Conservation (phyloP, 1,284 basidiomycete species). For the Jaminaea rosea region DNA sequence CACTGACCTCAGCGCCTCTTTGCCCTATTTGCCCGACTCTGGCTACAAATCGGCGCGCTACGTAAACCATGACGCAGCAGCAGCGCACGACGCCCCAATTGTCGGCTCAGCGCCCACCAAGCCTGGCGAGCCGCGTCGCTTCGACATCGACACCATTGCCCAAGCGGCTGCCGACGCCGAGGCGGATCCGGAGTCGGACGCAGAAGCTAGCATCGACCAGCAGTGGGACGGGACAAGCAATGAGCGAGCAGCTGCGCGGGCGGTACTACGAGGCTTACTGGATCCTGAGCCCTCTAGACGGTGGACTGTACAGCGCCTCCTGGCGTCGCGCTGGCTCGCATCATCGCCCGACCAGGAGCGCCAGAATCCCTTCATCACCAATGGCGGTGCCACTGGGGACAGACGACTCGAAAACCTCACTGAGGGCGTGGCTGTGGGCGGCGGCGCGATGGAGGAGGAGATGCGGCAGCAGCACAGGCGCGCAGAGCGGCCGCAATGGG, state of each 20-base stretch:
- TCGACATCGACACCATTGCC: conserved; percentile 25
- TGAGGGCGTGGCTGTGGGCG: too few species aligned
- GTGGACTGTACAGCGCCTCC: conserved; percentile 30
- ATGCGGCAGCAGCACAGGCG: background rate
- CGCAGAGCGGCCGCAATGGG: background rate
- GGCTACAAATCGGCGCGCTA: conserved; percentile 8
- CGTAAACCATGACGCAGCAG: conserved; percentile 1
- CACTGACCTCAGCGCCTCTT: conserved; percentile 24
- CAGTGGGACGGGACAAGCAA: conserved; percentile 26
- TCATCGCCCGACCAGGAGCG: background rate
- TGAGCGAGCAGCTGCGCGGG: conserved; percentile 28
- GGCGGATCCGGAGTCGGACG: conserved; percentile 29
- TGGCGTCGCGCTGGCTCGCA: conserved; percentile 18
- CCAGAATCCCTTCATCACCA: background rate
- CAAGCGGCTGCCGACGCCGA: conserved; percentile 22
- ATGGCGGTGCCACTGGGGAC: too few species aligned
- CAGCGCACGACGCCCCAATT: conserved; percentile 18
- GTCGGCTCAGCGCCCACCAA: conserved; percentile 23
- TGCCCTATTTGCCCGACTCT: conserved; percentile 17
- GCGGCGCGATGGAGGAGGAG: background rate
- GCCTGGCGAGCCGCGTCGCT: conserved; percentile 14
- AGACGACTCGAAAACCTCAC: too few species aligned
- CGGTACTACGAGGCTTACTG: conserved; percentile 26
- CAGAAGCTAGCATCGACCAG: conserved; percentile 19
- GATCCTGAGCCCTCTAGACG: conserved; percentile 29